Percentiles rank a stretch among this genome's conserved stretches.
These are phyloP conservation scores for Diplodia scrobiculata DNA, from an alignment of 2,329 filamentous ascomycete species.

Conservation along the genomic window DNA sequence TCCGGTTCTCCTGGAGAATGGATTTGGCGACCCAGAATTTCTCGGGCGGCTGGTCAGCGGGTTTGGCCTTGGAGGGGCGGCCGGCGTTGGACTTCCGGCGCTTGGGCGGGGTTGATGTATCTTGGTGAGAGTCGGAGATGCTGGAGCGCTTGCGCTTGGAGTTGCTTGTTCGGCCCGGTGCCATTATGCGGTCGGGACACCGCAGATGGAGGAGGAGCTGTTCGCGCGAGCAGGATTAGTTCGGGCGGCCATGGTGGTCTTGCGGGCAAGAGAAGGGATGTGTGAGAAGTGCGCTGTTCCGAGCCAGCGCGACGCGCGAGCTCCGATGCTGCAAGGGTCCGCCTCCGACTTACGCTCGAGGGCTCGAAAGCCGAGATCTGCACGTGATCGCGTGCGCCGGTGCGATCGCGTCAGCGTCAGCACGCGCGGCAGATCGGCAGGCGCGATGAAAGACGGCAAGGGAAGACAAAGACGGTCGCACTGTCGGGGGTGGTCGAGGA, in stretches of 20 bases:
- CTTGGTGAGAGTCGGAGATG: not conserved
- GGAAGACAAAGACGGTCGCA: not conserved
- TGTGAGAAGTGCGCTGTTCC: not conserved
- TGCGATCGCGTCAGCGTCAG: conserved; percentile 1
- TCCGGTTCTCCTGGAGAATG: conserved; percentile 41
- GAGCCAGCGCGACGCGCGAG: not conserved
- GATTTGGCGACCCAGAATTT: conserved; percentile 14
- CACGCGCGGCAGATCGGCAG: not conserved
- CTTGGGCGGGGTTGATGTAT: conserved; percentile 7
- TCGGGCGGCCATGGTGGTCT: conserved; percentile 3
- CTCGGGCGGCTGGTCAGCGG: conserved; percentile 4
- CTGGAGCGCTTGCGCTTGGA: conserved; percentile 23
- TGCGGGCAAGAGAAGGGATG: conserved; percentile 1
- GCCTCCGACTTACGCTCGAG: conserved; percentile 10
- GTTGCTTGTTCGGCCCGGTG: conserved; percentile 3
- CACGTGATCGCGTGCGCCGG: conserved; percentile 20
- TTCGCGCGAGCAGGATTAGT: not conserved
- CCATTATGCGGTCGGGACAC: conserved; percentile 23
- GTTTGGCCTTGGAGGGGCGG: not conserved
- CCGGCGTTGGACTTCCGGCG: not conserved
- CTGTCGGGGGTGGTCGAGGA: not conserved
- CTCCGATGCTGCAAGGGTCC: conserved; percentile 16
- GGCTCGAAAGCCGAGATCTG: not conserved
- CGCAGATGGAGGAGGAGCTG: conserved; percentile 14
- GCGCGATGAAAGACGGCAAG: not conserved